Percentiles rank a stretch among this genome's conserved stretches.
These are phyloP conservation scores for Exophiala mesophila DNA, from an alignment of 2,329 filamentous ascomycete species.

Conservation along the genomic window DNA sequence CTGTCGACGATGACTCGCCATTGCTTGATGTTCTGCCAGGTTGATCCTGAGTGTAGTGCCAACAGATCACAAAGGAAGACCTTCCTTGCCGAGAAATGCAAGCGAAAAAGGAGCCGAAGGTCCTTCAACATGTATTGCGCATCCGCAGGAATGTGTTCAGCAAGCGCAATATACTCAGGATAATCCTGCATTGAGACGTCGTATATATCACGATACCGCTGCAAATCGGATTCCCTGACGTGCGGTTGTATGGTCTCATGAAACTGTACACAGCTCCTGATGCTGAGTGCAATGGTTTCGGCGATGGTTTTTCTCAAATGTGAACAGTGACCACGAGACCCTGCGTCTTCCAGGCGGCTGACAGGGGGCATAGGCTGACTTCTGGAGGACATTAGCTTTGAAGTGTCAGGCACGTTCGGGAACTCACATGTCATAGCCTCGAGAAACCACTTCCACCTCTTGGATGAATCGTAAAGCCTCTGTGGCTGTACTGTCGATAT, in stretches of 20 bases:
- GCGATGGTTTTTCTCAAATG: slow-evolving; percentile 73
- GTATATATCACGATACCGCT: slow-evolving; percentile 89
- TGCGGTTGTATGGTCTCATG: slow-evolving; percentile 65
- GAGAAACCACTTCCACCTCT: slow-evolving; percentile 90
- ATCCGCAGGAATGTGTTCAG: slow-evolving; percentile 63
- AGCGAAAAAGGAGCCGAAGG: slow-evolving; percentile 74
- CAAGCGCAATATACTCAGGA: slow-evolving; percentile 61
- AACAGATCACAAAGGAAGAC: slow-evolving; percentile 84
- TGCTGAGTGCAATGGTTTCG: slow-evolving; percentile 62
- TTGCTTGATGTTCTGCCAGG: slow-evolving; percentile 22
- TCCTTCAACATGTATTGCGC: slow-evolving; percentile 73
- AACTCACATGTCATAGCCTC: slow-evolving; percentile 67
- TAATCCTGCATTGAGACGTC: slow-evolving; percentile 71
- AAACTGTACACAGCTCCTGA: slow-evolving; percentile 67
- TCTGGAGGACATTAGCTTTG: slow-evolving; percentile 43
- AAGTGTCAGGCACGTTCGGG: background rate
- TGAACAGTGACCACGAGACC: slow-evolving; percentile 71
- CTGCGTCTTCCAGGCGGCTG: slow-evolving; percentile 78
- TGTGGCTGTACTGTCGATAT: slow-evolving; percentile 71
- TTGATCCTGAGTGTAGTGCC: slow-evolving; percentile 69
- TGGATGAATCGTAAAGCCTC: slow-evolving; percentile 79
- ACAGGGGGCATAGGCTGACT: slow-evolving; percentile 89
- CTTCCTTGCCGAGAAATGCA: slow-evolving; percentile 75
- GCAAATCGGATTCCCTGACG: slow-evolving; percentile 73
- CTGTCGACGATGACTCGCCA: slow-evolving; percentile 64